Percentiles rank a stretch among this genome's conserved stretches.
Conservation (phyloP, 441 rosid species). For the Sinapis alba region DNA sequence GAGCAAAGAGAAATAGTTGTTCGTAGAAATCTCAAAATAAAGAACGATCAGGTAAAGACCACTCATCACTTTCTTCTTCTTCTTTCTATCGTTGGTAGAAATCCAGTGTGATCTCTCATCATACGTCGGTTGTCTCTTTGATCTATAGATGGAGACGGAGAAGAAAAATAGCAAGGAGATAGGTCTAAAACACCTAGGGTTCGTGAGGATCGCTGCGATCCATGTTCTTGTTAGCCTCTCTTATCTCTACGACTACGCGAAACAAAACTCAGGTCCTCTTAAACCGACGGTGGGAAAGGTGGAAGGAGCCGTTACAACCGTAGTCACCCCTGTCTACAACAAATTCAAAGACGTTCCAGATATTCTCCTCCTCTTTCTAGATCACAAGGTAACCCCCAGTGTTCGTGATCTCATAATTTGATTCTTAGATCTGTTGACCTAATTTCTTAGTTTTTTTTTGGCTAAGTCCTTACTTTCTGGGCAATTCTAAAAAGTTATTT, state of each 20-base stretch:
- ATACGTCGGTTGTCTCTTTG: not conserved
- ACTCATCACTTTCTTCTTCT: too few species aligned
- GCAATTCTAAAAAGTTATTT: too few species aligned
- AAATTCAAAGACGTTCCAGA: slow-evolving; percentile 65
- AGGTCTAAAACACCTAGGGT: slow-evolving; percentile 70
- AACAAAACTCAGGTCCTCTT: slow-evolving; percentile 76
- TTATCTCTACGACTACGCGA: slow-evolving; percentile 67
- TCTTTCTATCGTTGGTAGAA: too few species aligned
- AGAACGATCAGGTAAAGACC: not conserved
- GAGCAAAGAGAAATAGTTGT: too few species aligned
- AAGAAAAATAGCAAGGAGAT: slow-evolving; percentile 38
- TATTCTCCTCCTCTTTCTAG: slow-evolving; percentile 66
- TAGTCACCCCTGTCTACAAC: slow-evolving; percentile 65
- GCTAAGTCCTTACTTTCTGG: not conserved
- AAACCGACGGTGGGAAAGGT: slow-evolving; percentile 67
- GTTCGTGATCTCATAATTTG: not conserved
- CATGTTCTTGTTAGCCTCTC: slow-evolving; percentile 51
- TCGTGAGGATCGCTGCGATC: slow-evolving; percentile 64
- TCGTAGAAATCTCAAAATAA: not conserved
- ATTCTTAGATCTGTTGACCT: slow-evolving; percentile 14
- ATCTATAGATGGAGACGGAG: slow-evolving; percentile 49
- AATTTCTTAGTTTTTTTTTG: not conserved
- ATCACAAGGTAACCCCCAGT: slow-evolving; percentile 55
- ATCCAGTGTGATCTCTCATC: too few species aligned
- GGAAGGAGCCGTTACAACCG: slow-evolving; percentile 69